phyloP scores from a whole-genome alignment of 257 asterid species.

The Linaria vulgaris region DNA sequence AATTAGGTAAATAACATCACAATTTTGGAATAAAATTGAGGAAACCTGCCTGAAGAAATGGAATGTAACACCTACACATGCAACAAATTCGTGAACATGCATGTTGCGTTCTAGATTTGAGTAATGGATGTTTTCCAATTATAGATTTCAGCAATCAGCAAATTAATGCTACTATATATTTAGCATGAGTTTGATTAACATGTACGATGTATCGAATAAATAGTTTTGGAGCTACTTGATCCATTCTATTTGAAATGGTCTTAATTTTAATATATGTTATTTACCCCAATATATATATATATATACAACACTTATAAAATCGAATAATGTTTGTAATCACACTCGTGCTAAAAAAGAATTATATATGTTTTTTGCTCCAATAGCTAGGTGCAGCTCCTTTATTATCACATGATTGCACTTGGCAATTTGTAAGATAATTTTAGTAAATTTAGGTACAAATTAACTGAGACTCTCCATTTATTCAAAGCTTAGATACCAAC shows the following conservation, averaged over 20 bases:
- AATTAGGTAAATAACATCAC: background rate
- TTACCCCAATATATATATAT: no score
- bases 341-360: constrained; percentile 33
- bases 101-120: constrained; percentile 22
- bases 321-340: constrained; percentile 33
- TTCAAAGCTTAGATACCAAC: constrained; percentile 32
- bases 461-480: constrained; percentile 38
- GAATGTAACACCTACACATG: background rate
- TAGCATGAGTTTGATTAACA: background rate
- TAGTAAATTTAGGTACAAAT: constrained; percentile 7
- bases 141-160: no score
- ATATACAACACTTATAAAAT: constrained; percentile 17
- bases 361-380: constrained; percentile 25
- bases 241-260: constrained; percentile 31
- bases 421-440: background rate
- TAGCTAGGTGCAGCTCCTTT: constrained; percentile 26
- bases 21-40: background rate
- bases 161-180: no score
- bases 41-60: background rate
- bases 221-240: no score
- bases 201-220: no score
- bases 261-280: constrained; percentile 15
- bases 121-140: no score
- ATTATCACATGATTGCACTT: background rate
- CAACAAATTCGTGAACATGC: constrained; percentile 7